Evolutionary conservation across 2,329 filamentous ascomycete genomes (phyloP).

Genomic region (Trichoderma sp.): DNA sequence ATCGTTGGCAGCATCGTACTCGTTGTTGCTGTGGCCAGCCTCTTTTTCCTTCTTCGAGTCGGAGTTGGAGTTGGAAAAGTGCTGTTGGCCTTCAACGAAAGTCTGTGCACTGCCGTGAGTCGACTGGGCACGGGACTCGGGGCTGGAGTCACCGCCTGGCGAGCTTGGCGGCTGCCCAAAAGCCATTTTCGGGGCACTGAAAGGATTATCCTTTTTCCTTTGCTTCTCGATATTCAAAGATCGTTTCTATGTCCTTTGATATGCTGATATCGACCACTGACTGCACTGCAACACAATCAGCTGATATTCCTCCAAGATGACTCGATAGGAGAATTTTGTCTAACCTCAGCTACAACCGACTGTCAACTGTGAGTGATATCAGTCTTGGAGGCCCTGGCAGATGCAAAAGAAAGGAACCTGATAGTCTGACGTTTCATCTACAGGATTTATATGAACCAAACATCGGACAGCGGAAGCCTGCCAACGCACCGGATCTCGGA

Average conservation of each 20-base stretch:
- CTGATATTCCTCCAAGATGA: not conserved
- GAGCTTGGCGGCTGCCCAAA: conserved; percentile 1
- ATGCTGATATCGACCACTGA: not conserved
- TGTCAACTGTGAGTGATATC: not conserved
- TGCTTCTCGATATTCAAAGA: not conserved
- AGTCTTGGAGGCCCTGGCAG: not conserved
- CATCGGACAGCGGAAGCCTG: conserved; percentile 8
- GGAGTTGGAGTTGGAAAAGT: not conserved
- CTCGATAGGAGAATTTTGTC: not conserved
- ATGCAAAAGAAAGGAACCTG: not conserved
- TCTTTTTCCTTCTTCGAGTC: not conserved
- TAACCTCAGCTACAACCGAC: not conserved
- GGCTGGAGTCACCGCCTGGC: not conserved
- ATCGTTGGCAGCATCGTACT: not conserved
- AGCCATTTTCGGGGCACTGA: not conserved
- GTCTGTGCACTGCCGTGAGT: conserved; percentile 20
- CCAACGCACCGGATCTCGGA: conserved; percentile 9
- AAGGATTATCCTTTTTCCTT: not conserved
- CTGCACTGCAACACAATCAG: not conserved
- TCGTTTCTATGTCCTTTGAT: not conserved
- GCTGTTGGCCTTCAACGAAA: conserved; percentile 10
- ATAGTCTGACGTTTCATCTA: not conserved
- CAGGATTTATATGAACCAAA: conserved; percentile 2
- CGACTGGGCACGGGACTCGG: conserved; percentile 20
- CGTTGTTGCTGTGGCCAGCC: not conserved